Conservation (phyloP, 805 yeast genomes). For the Hanseniaspora meyeri region DNA sequence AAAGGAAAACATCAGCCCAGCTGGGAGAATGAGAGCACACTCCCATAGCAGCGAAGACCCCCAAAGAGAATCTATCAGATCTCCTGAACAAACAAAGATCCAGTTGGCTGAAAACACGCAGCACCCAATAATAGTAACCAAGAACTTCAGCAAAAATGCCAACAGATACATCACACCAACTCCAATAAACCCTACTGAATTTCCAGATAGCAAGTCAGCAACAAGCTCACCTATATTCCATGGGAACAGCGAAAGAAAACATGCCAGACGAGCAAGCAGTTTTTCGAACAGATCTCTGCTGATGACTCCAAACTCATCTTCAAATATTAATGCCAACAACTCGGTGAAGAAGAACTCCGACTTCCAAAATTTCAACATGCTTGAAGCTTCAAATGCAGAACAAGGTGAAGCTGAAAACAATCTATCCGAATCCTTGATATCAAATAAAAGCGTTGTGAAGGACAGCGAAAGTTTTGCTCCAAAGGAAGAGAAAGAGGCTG, state of each 20-base stretch:
- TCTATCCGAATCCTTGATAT: background rate
- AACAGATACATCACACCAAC: slow-evolving; percentile 11
- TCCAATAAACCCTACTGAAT: background rate
- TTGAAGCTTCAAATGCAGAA: background rate
- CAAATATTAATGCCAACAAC: background rate
- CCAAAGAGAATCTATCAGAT: background rate
- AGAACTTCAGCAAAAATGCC: background rate
- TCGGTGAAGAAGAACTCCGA: background rate
- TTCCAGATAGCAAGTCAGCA: background rate
- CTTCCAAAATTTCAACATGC: background rate
- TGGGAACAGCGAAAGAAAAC: background rate
- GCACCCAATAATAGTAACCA: slow-evolving; percentile 2
- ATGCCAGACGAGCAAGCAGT: background rate
- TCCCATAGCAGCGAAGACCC: background rate
- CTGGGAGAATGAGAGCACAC: slow-evolving; percentile 6
- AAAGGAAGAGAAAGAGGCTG: background rate
- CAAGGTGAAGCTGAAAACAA: background rate
- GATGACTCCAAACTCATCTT: slow-evolving; percentile 1
- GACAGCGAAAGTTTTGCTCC: background rate
- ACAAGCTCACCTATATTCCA: background rate
- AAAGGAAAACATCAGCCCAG: background rate
- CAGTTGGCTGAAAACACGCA: background rate
- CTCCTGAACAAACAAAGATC: background rate
- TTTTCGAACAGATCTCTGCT: slow-evolving; percentile 1
- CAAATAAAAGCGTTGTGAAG: background rate